These are phyloP conservation scores for Leccinum ochraceum DNA, from an alignment of 768 basidiomycete genomes.

Conservation along the genomic window DNA sequence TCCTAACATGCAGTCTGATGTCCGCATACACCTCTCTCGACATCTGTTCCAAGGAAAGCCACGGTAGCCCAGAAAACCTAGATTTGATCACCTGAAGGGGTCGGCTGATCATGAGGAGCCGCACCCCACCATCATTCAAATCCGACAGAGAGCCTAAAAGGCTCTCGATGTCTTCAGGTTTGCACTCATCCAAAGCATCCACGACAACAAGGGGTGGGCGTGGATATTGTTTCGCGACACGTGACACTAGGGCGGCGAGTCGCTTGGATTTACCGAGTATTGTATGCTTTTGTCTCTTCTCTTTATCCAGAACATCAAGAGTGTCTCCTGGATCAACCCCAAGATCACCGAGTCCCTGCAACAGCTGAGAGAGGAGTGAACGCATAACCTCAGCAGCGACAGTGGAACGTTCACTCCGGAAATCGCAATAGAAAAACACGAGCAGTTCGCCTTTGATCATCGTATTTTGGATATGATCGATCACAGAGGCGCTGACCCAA, in stretches of 20 bases:
- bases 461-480: background rate
- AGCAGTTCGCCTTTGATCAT: background rate
- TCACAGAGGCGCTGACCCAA: background rate
- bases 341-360: background rate
- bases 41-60: constrained; percentile 3
- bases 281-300: background rate
- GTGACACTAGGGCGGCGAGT: background rate
- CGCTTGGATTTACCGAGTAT: background rate
- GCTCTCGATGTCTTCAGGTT: background rate
- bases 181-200: constrained; percentile 22
- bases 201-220: constrained; percentile 9
- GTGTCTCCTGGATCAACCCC: background rate
- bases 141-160: background rate
- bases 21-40: constrained; percentile 5
- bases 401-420: background rate
- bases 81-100: constrained; percentile 11
- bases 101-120: constrained; percentile 9
- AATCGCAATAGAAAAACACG: background rate
- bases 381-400: background rate
- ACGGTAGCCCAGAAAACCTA: background rate
- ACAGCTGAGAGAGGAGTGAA: background rate
- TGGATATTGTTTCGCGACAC: background rate
- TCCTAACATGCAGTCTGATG: constrained; percentile 8
- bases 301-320: background rate
- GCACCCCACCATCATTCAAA: background rate